Percentiles rank a stretch among this genome's conserved stretches.
These are phyloP conservation scores for Suillus discolor DNA, from an alignment of 768 basidiomycete species.

Conservation along the genomic window DNA sequence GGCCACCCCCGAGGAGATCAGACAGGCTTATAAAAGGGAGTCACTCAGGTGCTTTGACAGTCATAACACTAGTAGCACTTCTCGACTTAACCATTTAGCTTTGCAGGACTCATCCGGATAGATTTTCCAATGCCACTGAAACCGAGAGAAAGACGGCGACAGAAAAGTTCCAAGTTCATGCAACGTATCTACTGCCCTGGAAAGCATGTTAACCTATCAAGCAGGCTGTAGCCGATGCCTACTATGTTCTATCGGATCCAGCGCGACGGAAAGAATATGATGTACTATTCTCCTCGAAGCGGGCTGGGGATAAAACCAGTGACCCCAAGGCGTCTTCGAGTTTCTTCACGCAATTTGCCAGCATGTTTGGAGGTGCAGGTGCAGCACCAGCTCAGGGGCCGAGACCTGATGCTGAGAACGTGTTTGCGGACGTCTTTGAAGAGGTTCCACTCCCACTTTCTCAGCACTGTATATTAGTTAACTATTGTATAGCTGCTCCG, in stretches of 20 bases:
- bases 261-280: constrained; percentile 76
- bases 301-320: constrained; percentile 50
- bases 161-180: constrained; percentile 77
- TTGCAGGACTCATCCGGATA: constrained; percentile 85
- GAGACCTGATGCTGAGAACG: constrained; percentile 75
- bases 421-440: constrained; percentile 91
- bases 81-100: constrained; percentile 23
- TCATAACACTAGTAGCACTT: constrained; percentile 1
- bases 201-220: constrained; percentile 1
- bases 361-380: constrained; percentile 59
- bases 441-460: constrained; percentile 53
- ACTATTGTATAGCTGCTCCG: constrained; percentile 59
- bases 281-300: constrained; percentile 56
- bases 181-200: neutral
- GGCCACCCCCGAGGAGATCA: constrained; percentile 70
- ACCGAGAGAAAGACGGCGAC: constrained; percentile 77
- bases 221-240: constrained; percentile 89
- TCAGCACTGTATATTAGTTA: neutral
- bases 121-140: constrained; percentile 68
- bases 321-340: constrained; percentile 69
- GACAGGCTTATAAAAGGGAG: constrained; percentile 79
- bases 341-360: constrained; percentile 79
- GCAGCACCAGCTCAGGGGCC: constrained; percentile 35
- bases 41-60: constrained; percentile 58
- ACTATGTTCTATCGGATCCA: constrained; percentile 88